Evolutionary conservation across 202 grass and related monocot species (phyloP), one percentile per base, ranked within the genome.

Genomic region (Cymbopogon flexuosus): DNA sequence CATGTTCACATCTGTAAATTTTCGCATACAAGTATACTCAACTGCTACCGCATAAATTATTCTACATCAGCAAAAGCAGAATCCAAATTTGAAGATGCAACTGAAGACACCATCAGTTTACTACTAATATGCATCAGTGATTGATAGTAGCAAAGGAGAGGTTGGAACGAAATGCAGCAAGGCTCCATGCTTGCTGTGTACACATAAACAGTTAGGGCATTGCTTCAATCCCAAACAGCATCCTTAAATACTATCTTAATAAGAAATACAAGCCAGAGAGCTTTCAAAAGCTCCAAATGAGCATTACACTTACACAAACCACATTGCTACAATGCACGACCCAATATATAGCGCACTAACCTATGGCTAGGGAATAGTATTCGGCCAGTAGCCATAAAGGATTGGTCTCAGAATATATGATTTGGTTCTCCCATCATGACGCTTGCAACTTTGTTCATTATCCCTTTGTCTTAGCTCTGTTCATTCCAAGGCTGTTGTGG

Each of bases 401-500:
- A 84, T 40, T 2, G 66, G 70, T 56, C 76, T 76, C 68, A 35
- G 68, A 81, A 76, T 21, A 83, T 76, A 80, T 77, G 80, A 79
- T 89, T 49, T 40, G 31, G 54, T 41, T 14, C 81, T 72, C 18
- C 64, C 70, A 41, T 60, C 41, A 68, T 54, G 58, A 57, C 27
- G 39, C 29, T 18, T 37, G 62, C 15, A 70, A 11, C 36, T 65
- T 5, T 22, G 54, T 54, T 54, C 49, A 54, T 19, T 54, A 54
- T 70, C 92, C 92, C 90, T 89, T 95, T 51, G 96, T 99, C 85
- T 99, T 99, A 10, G 96, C 96, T 85, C 96, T 91, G 81, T 99
- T 96, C 96, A 99, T 89, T 64, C 92, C 89, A 70, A 96, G 92
- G 85, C 87, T 93, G 70, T 93, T 88, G 76, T 93, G 91, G 70